Base-by-base conservation (phyloP, 2,329 filamentous ascomycete genomes). In the Alternaria brassicicola region DNA sequence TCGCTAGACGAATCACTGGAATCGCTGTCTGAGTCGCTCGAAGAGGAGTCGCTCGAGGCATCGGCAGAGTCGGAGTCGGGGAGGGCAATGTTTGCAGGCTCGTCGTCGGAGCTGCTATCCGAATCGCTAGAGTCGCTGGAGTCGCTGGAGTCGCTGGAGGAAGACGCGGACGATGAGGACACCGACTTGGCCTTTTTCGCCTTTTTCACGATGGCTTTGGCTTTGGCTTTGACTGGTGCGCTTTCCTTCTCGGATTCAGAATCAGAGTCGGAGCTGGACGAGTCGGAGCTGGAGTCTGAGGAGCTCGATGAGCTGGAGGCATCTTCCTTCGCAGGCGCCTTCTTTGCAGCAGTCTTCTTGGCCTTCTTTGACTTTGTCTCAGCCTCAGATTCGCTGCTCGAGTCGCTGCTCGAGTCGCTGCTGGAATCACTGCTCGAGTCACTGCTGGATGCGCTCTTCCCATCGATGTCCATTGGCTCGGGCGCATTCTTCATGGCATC, bases 171-270 rank as follows among this genome's bases (percentile, higher is more conserved):
- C 3, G 56, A 59, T 7, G 57, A 59, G 3, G 57, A 57, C 23
- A 43, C 48, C 1, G 57, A 59, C 21, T 60, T 54, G 23, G 67
- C 56, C n/a, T 55, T 54, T 13, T 51, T 59, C 59, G 62, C 50
- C 15, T 52, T 56, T n/a, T 38, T 55, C 61, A 38, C 35, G 4
- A 38, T 19, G 17, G 59, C 64, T 26, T 67, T 64, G 25, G 59
- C 64, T 26, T 67, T 64, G 25, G 51, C 41, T 41, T 72, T 58
- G 21, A 17, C 67, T 45, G 80, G 72, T 35, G 82, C 80, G 52
- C 84, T 84, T 26, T 70, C 68, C 8, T 70, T 66, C 36, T 59
- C 59, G 13, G 69, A 69, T 21, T 58, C 57, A 4, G 66, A 66
- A 17, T 55, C 53, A 39, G 36, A 39, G 19, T 67, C 62, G 10